Evolutionary conservation across 2,329 filamentous ascomycete genomes (phyloP), one percentile per base, ranked within the genome.

Genomic region (Diaporthe ampelina): DNA sequence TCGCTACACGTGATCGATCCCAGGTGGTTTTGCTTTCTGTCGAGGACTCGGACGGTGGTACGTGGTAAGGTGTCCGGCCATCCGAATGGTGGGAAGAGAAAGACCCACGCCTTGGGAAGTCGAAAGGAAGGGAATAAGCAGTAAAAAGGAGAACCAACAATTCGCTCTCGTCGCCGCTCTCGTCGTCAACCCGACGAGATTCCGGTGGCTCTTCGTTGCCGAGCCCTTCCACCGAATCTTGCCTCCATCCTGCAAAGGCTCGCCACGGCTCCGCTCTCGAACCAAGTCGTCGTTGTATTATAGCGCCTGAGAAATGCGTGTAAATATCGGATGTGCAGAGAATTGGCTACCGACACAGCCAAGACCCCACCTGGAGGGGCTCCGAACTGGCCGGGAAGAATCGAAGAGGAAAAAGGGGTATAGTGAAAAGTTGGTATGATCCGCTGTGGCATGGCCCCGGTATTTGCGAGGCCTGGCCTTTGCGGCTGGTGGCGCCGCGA

Each of bases 271-370:
- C 10, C 21, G 45, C 45, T 37, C 45, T 52, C 13, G 32, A 52
- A 52, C 45, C 37, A 63, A 45, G 58, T 52, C 32, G 45, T 52
- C 45, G 32, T 40, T 67, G 63, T 67, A 67, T 67, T 67, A 67
- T 67, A 52, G 63, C 63, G 45, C 63, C 63, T 52, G 63, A 19
- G 45, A 67, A 52, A 67, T 67, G 63, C 63, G 63, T 67, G 45
- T 52, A 67, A 32, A 67, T 67, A 32, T 67, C n/a, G 45, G 63
- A 21, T 67, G 63, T 37, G 63, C 63, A 32, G 29, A 67, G 35
- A 50, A 19, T 50, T 40, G 45, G 45, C 45, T 40, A 11, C 63
- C 15, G 29, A 52, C 21, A 2, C 17, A 37, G n/a, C 63, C 13
- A 54, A n/a, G 45, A 21, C 45, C 63, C 61, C 45, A 8, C 26